Evolutionary conservation across 192 early-diverging fungal species (phyloP), one percentile per base, ranked within the genome.

Genomic region (Piromyces finnis): DNA sequence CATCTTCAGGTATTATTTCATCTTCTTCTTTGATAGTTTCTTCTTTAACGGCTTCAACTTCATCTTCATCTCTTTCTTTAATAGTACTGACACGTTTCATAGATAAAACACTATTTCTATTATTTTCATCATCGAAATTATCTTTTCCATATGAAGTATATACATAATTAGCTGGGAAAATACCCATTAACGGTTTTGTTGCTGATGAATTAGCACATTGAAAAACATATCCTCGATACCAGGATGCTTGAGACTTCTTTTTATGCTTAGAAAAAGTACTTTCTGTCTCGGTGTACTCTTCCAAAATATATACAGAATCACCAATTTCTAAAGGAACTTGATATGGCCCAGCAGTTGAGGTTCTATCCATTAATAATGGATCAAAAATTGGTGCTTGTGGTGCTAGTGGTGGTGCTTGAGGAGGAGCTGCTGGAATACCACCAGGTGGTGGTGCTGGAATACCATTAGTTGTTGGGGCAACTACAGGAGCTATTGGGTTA

Each of bases 201-300:
- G 84, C 85, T 80, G 82, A 81, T 51, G 84, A 82, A 78, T 87
- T 77, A 32, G 85, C 78, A 17, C 51, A 68, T 77, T 85, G 83
- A 28, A 91, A 82, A 22, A 91, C 90, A 80, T 91, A 91, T n/a
- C 90, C 90, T 35, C 90, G 83, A 78, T 86, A 86, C 90, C 90
- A 91, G n/a, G 84, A n/a, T 0, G 51, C 26, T 11, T 68, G 51
- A 22, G 16, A 5, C 26, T 68, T 68, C 17, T 68, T 68, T 68
- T 68, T 68, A n/a, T 6, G 22, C 9, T n/a, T 68, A 9, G 51
- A 68, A n/a, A n/a, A 68, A 22, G 51, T 11, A n/a, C 9, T 68
- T 0, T 68, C 51, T 26, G 26, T 18, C 5, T 26, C 84, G 27
- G 83, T 84, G 79, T 87, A 85, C 77, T 88, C 83, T 78, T 91